Conservation (phyloP, 2,329 filamentous ascomycete species). For the Teratosphaeria pseudoeucalypti region DNA sequence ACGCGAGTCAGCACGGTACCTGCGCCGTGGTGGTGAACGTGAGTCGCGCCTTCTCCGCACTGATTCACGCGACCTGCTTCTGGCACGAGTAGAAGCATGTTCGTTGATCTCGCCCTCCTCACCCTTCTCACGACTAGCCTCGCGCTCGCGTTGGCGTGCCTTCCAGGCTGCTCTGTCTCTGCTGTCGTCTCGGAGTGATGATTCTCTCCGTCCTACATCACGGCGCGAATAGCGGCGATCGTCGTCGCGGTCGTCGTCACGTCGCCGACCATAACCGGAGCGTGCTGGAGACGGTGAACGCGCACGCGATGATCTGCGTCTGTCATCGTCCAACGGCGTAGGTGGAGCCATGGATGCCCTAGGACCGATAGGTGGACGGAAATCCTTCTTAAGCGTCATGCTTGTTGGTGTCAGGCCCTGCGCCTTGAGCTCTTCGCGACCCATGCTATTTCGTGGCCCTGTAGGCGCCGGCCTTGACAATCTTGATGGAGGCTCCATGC, state of each 20-base stretch:
- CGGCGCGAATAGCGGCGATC: constrained; percentile 12
- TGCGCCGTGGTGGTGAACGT: constrained; percentile 12
- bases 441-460: constrained; percentile 14
- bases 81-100: constrained; percentile 5
- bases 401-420: constrained; percentile 23
- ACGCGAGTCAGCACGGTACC: constrained; percentile 10
- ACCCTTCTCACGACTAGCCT: constrained; percentile 15
- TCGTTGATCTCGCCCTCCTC: constrained; percentile 25
- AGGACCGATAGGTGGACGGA: constrained; percentile 7
- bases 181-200: constrained; percentile 18
- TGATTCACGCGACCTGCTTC: constrained; percentile 9
- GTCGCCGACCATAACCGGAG: constrained; percentile 16
- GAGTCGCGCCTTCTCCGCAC: constrained; percentile 14
- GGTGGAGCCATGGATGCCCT: constrained; percentile 1
- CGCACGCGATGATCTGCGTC: constrained; percentile 11
- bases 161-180: constrained; percentile 25
- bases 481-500: constrained; percentile 31
- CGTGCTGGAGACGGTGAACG: constrained; percentile 20
- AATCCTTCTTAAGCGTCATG: constrained; percentile 21
- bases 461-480: constrained; percentile 8
- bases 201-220: constrained; percentile 5
- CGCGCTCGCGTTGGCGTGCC: constrained; percentile 17
- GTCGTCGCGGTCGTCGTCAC: constrained; percentile 15
- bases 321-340: constrained; percentile 9
- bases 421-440: constrained; percentile 21